Evolutionary conservation across 2,329 filamentous ascomycete species (phyloP).

Genomic region (Canariomyces notabilis): DNA sequence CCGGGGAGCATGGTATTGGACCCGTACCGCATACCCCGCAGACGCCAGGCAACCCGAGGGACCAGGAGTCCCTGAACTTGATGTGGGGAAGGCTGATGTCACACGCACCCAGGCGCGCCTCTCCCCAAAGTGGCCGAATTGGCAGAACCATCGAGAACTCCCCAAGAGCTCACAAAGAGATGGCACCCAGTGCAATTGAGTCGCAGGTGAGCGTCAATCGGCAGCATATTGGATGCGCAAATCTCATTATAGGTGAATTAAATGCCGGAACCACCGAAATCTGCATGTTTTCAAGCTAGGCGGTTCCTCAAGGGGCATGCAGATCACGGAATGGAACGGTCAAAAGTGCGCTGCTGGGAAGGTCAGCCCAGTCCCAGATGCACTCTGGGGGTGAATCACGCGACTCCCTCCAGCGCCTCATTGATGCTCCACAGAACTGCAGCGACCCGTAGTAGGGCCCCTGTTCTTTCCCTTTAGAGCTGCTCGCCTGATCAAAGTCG

Average conservation of each 20-base stretch:
- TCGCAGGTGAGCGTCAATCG: slow-evolving; percentile 14
- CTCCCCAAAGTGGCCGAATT: background rate
- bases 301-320: background rate
- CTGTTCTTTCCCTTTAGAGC: slow-evolving; percentile 24
- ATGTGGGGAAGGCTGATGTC: slow-evolving; percentile 24
- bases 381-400: slow-evolving; percentile 24
- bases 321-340: slow-evolving; percentile 11
- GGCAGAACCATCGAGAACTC: background rate
- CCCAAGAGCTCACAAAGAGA: slow-evolving; percentile 6
- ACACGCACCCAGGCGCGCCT: slow-evolving; percentile 13
- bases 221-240: slow-evolving; percentile 8
- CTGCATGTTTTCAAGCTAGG: background rate
- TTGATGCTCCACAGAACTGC: slow-evolving; percentile 11
- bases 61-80: slow-evolving; percentile 19
- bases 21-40: slow-evolving; percentile 24
- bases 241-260: slow-evolving; percentile 20
- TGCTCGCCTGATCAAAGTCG: slow-evolving; percentile 25
- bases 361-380: slow-evolving; percentile 22
- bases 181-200: background rate
- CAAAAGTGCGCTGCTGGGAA: background rate
- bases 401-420: slow-evolving; percentile 21
- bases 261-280: background rate
- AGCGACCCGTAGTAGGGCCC: slow-evolving; percentile 14
- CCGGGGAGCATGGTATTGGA: slow-evolving; percentile 12
- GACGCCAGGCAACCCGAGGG: slow-evolving; percentile 8